Percentiles rank a stretch among this genome's conserved stretches.
phyloP scores from a whole-genome alignment of 345 rosid genomes.

The Boechera retrofracta region DNA sequence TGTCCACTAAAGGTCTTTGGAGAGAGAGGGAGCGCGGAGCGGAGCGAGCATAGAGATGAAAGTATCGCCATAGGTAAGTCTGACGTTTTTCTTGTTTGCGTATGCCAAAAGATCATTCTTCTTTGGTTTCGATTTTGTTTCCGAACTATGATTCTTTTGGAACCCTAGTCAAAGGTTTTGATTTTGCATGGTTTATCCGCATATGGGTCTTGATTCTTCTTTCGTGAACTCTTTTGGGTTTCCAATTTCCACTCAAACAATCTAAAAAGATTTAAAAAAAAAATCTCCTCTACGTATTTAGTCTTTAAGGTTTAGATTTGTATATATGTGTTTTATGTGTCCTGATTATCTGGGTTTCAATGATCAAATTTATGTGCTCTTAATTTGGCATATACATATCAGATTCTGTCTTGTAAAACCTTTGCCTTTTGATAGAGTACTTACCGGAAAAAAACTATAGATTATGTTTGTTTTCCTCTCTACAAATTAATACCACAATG shows the following conservation, averaged over 20 bases:
- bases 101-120: too few relatives aligned
- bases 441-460: neutral
- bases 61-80: too few relatives aligned
- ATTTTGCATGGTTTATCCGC: neutral
- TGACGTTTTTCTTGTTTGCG: too few relatives aligned
- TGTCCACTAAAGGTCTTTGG: too few relatives aligned
- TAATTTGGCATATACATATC: neutral
- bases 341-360: neutral
- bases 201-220: conserved; percentile 5
- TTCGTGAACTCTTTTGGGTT: conserved; percentile 3
- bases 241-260: conserved; percentile 6
- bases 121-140: too few relatives aligned
- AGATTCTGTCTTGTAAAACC: neutral
- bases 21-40: too few relatives aligned
- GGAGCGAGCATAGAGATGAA: too few relatives aligned
- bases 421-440: neutral
- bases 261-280: too few relatives aligned
- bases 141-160: neutral
- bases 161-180: conserved; percentile 20
- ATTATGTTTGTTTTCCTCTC: too few relatives aligned
- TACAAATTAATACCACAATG: too few relatives aligned
- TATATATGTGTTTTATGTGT: neutral
- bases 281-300: neutral
- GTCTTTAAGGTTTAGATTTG: neutral
- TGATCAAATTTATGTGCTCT: conserved; percentile 5